phyloP scores from a whole-genome alignment of 2,329 filamentous ascomycete genomes.

The Gremmenia infestans region DNA sequence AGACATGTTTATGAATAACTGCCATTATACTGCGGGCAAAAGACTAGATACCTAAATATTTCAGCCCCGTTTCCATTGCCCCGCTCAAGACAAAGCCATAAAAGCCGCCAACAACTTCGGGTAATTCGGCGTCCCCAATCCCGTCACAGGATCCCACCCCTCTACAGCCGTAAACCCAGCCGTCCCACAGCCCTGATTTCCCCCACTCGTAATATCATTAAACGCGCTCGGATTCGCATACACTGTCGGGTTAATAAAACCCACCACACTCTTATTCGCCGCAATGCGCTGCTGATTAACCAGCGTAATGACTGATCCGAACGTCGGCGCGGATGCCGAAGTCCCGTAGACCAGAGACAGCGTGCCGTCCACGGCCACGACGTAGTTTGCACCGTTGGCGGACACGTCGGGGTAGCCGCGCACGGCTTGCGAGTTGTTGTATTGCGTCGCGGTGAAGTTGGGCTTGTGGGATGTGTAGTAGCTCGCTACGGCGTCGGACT shows the following conservation, averaged over 20 bases:
- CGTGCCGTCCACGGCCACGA: constrained; percentile 40
- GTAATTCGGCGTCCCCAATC: constrained; percentile 16
- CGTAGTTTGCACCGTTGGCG: constrained; percentile 40
- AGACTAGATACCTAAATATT: no score
- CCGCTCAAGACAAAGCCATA: constrained; percentile 20
- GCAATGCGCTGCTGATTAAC: constrained; percentile 37
- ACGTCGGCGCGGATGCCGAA: constrained; percentile 38
- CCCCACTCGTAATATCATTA: constrained; percentile 31
- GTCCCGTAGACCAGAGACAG: constrained; percentile 46
- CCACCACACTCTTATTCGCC: constrained; percentile 32
- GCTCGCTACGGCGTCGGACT: constrained; percentile 29
- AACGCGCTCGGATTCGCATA: constrained; percentile 28
- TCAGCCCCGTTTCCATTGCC: no score
- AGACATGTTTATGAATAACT: no score
- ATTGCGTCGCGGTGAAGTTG: constrained; percentile 36
- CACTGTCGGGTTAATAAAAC: constrained; percentile 35
- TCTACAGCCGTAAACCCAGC: constrained; percentile 28
- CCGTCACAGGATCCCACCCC: constrained; percentile 17
- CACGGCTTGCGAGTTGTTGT: constrained; percentile 40
- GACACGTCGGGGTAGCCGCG: constrained; percentile 46
- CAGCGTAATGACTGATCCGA: constrained; percentile 38
- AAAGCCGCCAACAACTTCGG: constrained; percentile 22
- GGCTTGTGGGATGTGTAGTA: constrained; percentile 26
- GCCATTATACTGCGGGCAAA: no score
- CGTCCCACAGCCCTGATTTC: constrained; percentile 31